Evolutionary conservation across 2,329 filamentous ascomycete genomes (phyloP).

Genomic region (Ascochyta koolunga): DNA sequence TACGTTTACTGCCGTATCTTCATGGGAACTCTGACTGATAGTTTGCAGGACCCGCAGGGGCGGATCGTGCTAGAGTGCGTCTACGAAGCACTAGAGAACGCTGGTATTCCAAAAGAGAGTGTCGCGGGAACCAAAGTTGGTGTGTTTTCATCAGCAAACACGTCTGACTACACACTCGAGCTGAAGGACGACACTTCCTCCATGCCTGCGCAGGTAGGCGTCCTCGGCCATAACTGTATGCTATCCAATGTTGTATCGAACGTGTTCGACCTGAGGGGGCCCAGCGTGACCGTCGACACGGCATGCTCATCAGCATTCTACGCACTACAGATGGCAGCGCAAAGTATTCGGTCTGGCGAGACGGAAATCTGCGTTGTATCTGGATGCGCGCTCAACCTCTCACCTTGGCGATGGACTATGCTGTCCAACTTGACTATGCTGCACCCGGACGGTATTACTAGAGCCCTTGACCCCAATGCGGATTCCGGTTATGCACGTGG

Average conservation of each 20-base stretch:
- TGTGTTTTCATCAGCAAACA: constrained; percentile 29
- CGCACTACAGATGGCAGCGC: constrained; percentile 36
- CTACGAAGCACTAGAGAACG: constrained; percentile 51
- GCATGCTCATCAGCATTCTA: constrained; percentile 38
- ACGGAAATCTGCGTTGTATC: constrained; percentile 33
- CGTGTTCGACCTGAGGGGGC: constrained; percentile 39
- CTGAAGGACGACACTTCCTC: constrained; percentile 27
- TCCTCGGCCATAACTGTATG: constrained; percentile 27
- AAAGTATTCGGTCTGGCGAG: constrained; percentile 31
- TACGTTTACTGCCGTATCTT: too few species aligned
- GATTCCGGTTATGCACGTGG: constrained; percentile 65
- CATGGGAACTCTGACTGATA: not conserved
- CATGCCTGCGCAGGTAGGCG: constrained; percentile 30
- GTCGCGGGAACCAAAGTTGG: constrained; percentile 34
- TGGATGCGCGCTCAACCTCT: constrained; percentile 30
- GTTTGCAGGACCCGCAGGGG: constrained; percentile 36
- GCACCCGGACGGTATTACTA: constrained; percentile 34
- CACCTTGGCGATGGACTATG: constrained; percentile 31
- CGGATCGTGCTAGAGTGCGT: constrained; percentile 39
- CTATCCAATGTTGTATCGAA: constrained; percentile 38
- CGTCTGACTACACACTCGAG: constrained; percentile 31
- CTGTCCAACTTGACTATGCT: constrained; percentile 31
- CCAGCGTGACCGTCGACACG: constrained; percentile 39
- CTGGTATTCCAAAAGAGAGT: constrained; percentile 34
- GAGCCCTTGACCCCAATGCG: constrained; percentile 57